These are phyloP conservation scores for Suillus cothurnatus DNA, from an alignment of 768 basidiomycete species.

Conservation along the genomic window DNA sequence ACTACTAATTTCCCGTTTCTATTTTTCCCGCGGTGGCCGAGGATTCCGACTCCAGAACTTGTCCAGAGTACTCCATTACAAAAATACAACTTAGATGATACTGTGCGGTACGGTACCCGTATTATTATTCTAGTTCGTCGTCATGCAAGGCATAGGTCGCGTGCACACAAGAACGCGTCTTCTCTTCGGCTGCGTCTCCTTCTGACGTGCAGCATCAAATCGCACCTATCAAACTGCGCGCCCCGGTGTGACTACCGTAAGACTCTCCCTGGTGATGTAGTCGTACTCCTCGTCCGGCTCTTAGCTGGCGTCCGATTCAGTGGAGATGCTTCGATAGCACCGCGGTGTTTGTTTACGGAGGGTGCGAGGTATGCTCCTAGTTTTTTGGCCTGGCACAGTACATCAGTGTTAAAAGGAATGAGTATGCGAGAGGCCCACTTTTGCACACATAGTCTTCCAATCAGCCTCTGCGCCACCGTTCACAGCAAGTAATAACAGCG, in stretches of 20 bases:
- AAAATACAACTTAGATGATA: not conserved
- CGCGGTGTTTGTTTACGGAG: slow-evolving; percentile 41
- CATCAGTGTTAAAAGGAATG: not conserved
- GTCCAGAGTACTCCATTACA: not conserved
- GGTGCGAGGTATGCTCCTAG: slow-evolving; percentile 36
- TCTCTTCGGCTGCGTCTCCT: slow-evolving; percentile 1
- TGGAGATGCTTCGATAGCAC: slow-evolving; percentile 21
- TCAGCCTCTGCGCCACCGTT: slow-evolving; percentile 60
- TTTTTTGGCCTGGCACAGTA: slow-evolving; percentile 29
- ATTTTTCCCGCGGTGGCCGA: slow-evolving; percentile 9
- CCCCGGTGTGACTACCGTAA: not conserved
- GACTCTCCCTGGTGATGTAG: slow-evolving; percentile 31
- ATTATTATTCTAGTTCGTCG: not conserved
- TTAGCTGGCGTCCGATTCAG: slow-evolving; percentile 17
- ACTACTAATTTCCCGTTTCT: slow-evolving; percentile 1
- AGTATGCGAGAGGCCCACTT: slow-evolving; percentile 42
- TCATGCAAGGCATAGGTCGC: not conserved
- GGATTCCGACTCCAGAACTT: not conserved
- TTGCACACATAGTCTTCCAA: slow-evolving; percentile 67
- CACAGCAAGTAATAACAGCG: slow-evolving; percentile 70
- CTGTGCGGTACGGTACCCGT: not conserved
- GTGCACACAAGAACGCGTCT: slow-evolving; percentile 2
- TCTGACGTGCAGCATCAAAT: not conserved
- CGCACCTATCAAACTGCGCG: not conserved
- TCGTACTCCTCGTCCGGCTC: slow-evolving; percentile 28